These are phyloP conservation scores for Chimonanthus salicifolius DNA, from an alignment of 164 flowering plant genomes.

Conservation along the genomic window DNA sequence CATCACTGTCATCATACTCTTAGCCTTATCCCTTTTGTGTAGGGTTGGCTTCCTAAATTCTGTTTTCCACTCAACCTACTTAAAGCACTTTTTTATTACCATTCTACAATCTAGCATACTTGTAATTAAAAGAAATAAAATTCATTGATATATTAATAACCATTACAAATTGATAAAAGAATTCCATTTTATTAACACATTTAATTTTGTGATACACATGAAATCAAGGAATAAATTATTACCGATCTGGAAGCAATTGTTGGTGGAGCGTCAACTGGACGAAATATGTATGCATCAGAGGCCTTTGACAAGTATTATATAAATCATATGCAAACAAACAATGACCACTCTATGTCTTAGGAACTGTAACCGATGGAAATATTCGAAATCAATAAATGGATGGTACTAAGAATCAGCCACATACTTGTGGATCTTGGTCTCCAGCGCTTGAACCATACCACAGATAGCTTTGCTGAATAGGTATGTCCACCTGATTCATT, in stretches of 20 bases:
- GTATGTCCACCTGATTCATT: conserved; percentile 55
- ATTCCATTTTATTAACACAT: background rate
- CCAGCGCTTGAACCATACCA: conserved; percentile 69
- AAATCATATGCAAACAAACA: conserved; percentile 4
- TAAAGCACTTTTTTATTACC: too few species aligned
- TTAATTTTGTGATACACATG: background rate
- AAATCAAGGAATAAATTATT: conserved; percentile 20
- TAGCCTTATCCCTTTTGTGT: too few species aligned
- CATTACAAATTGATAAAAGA: conserved; percentile 10
- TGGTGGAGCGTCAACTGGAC: conserved; percentile 73
- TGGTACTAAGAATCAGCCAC: conserved; percentile 2
- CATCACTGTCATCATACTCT: too few species aligned
- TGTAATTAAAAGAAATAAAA: background rate
- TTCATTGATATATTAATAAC: too few species aligned
- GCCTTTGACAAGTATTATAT: conserved; percentile 47
- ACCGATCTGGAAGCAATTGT: conserved; percentile 55
- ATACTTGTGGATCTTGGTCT: conserved; percentile 46
- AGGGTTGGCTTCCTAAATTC: too few species aligned
- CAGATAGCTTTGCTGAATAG: conserved; percentile 73
- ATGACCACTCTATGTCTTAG: background rate
- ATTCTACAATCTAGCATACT: background rate
- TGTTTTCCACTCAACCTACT: too few species aligned
- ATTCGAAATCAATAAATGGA: background rate
- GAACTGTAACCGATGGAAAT: background rate
- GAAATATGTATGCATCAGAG: conserved; percentile 93